Percentiles rank a stretch among this genome's conserved stretches.
Evolutionary conservation across 2,329 filamentous ascomycete species (phyloP).

Genomic region (Botryotinia narcissicola): DNA sequence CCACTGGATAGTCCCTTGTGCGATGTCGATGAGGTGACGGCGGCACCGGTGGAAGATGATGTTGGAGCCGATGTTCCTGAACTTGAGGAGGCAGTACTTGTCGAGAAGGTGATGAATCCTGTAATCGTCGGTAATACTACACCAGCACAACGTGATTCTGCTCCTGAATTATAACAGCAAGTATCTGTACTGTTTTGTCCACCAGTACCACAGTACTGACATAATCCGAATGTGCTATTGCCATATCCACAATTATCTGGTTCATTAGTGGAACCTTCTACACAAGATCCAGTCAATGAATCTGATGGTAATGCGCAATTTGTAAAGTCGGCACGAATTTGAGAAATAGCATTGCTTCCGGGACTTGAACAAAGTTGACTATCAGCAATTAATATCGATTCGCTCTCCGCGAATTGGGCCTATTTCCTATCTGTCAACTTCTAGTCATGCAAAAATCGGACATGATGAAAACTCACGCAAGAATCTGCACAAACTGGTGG

Average conservation of each 20-base stretch:
- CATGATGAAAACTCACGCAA: slow-evolving; percentile 59
- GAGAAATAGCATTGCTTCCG: slow-evolving; percentile 61
- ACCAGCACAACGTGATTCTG: slow-evolving; percentile 67
- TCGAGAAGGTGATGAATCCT: slow-evolving; percentile 63
- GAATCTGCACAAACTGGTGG: slow-evolving; percentile 83
- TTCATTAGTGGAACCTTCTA: slow-evolving; percentile 77
- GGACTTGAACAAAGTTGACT: slow-evolving; percentile 67
- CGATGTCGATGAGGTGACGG: slow-evolving; percentile 15
- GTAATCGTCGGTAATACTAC: slow-evolving; percentile 77
- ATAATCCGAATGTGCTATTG: slow-evolving; percentile 70
- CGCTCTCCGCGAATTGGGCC: slow-evolving; percentile 83
- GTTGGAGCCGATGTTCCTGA: slow-evolving; percentile 41
- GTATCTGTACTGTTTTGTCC: slow-evolving; percentile 92
- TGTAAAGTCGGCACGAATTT: slow-evolving; percentile 90
- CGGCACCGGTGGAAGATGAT: slow-evolving; percentile 24
- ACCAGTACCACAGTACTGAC: slow-evolving; percentile 79
- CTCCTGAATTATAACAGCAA: slow-evolving; percentile 82
- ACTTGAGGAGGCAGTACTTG: slow-evolving; percentile 49
- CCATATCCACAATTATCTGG: slow-evolving; percentile 82
- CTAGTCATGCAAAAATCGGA: slow-evolving; percentile 27
- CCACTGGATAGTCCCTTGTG: slow-evolving; percentile 68
- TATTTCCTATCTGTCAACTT: slow-evolving; percentile 40
- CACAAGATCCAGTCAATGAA: slow-evolving; percentile 73
- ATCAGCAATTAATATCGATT: slow-evolving; percentile 79
- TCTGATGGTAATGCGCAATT: slow-evolving; percentile 82